Percentiles rank a stretch among this genome's conserved stretches.
phyloP scores from a whole-genome alignment of 148 eudicot species.

The Chenopodium formosanum region DNA sequence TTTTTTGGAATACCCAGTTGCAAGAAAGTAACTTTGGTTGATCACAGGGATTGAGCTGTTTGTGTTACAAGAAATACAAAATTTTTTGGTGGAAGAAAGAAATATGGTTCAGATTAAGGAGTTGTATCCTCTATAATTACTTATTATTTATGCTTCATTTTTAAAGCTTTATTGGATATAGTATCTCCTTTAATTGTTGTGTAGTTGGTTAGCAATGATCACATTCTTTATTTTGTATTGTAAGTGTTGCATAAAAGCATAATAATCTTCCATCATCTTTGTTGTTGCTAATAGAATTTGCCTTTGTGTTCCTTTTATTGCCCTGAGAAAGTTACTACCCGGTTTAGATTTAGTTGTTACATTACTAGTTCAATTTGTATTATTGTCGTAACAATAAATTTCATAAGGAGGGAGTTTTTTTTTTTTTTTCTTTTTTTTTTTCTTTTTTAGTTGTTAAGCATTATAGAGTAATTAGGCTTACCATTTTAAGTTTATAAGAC shows the following conservation, averaged over 20 bases:
- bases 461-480: no score
- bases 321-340: background rate
- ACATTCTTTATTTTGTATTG: background rate
- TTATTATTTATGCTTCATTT: background rate
- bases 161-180: background rate
- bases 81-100: background rate
- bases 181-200: background rate
- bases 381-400: background rate
- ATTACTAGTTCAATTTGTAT: no score
- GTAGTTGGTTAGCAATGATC: background rate
- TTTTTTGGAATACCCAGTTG: background rate
- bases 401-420: no score
- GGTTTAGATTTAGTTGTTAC: no score
- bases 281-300: background rate
- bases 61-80: background rate
- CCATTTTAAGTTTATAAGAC: no score
- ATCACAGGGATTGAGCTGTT: background rate
- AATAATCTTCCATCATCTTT: background rate
- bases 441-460: no score
- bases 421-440: no score
- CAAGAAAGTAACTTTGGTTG: background rate
- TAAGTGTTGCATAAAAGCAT: conserved; percentile 1
- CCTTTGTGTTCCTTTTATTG: background rate
- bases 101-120: conserved; percentile 36
- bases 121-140: conserved; percentile 43